Evolutionary conservation across 23 red algal species (phyloP), one percentile per base, ranked within the genome.

Genomic region (Gracilaria gracilis): DNA sequence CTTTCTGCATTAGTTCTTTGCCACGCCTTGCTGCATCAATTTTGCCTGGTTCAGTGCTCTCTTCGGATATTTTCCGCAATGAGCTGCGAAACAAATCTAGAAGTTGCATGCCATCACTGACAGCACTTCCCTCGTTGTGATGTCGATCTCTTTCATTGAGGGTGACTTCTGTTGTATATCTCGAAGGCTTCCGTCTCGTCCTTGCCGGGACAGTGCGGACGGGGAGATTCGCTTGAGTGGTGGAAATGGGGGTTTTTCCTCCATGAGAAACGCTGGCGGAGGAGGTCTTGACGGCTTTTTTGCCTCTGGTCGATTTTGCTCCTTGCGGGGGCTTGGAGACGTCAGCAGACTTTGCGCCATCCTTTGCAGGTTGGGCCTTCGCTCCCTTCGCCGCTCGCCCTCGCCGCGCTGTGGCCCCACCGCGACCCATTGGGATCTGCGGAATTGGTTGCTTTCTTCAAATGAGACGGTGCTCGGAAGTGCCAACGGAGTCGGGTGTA

Each of bases 121-220:
- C 23, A 51, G 72, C 72, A 14, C 25, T 77, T 29, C 42, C 72
- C 27, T 77, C 40, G 31, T 77, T 77, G 32, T 77, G 23, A 50
- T 51, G 72, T 49, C 72, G 72, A 77, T 77, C 72, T 31, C 72
- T 34, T 50, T 77, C 72, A 23, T 77, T 4, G 28, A 46, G 72
- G 11, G 72, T 77, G 20, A 49, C 72, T 28, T 77, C 40, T 16
- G 72, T 77, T 29, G 72, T 14, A 25, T 77, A 77, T 50, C 72
- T 77, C 29, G 72, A 77, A 34, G 72, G 72, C 72, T 77, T 77
- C 23, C 72, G 72, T 31, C 72, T 24, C 20, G 72, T 3, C 2
- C 72, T 34, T 11, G 39, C 23, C 42, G 72, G 72, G 16, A 77
- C 46, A 25, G 39, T 48, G 72, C 72, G 72, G 23, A 31, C 23